These are phyloP conservation scores for Arabidopsis lyrata DNA, from an alignment of 441 rosid species.

Conservation along the genomic window DNA sequence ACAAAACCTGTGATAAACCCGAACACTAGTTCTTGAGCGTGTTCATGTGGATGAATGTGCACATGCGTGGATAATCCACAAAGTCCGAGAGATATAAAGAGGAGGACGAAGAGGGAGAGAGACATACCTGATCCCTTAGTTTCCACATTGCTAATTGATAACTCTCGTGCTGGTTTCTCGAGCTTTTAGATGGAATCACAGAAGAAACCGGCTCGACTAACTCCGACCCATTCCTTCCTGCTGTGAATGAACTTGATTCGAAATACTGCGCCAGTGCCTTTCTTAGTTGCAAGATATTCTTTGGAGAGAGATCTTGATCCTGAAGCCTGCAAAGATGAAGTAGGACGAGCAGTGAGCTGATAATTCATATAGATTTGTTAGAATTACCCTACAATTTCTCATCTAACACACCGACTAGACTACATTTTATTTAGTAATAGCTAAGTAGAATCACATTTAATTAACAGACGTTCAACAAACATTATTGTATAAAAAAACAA, in stretches of 20 bases:
- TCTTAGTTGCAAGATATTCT: constrained; percentile 47
- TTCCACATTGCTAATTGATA: constrained; percentile 57
- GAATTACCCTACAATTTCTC: not conserved
- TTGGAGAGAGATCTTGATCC: constrained; percentile 59
- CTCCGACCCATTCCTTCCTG: constrained; percentile 41
- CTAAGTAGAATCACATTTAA: not conserved
- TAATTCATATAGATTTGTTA: not conserved
- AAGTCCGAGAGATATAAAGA: not conserved
- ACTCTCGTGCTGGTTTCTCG: constrained; percentile 60
- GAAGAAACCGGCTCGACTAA: constrained; percentile 47
- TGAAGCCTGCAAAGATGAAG: constrained; percentile 57
- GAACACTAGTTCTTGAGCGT: not conserved
- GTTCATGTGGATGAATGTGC: not conserved
- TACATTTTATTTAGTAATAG: constrained; percentile 2
- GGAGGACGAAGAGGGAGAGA: not conserved
- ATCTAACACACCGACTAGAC: not conserved
- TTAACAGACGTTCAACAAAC: not conserved
- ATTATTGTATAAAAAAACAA: not conserved
- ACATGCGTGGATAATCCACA: not conserved
- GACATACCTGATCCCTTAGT: constrained; percentile 71
- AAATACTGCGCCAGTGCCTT: constrained; percentile 59
- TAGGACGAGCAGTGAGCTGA: not conserved
- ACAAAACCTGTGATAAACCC: constrained; percentile 59
- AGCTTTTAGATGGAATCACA: constrained; percentile 60
- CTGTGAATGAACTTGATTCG: constrained; percentile 59